Conservation (phyloP, 805 yeast genomes). For the Kuraishia ogatae region DNA sequence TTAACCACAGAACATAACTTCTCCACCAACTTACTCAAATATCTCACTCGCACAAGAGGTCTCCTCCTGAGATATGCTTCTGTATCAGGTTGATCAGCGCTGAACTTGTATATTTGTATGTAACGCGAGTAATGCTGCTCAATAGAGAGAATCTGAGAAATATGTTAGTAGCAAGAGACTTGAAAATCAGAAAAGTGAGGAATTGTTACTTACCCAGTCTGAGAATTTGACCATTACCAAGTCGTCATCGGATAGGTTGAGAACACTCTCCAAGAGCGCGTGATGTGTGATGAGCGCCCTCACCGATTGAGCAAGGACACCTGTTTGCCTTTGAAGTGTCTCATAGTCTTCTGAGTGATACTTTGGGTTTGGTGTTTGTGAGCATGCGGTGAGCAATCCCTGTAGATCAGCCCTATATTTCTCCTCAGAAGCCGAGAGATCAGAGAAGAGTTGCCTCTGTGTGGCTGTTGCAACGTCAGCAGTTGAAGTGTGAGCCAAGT, state of each 20-base stretch:
- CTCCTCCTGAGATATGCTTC: constrained; percentile 20
- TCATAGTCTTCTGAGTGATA: constrained; percentile 20
- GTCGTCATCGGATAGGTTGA: constrained; percentile 9
- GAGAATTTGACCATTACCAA: constrained; percentile 9
- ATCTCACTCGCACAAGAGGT: constrained; percentile 22
- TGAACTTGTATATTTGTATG: constrained; percentile 13
- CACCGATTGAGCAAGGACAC: constrained; percentile 10
- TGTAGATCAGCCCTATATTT: neutral
- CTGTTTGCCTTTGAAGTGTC: constrained; percentile 10
- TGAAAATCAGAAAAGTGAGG: neutral
- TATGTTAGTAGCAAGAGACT: constrained; percentile 1
- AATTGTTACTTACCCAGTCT: constrained; percentile 13
- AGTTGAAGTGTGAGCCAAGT: neutral
- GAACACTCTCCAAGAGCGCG: constrained; percentile 7
- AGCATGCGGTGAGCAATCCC: constrained; percentile 7
- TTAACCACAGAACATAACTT: constrained; percentile 12
- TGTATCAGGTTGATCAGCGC: constrained; percentile 13
- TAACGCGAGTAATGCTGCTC: constrained; percentile 14
- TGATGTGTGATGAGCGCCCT: constrained; percentile 11
- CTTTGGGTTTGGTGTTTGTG: constrained; percentile 16
- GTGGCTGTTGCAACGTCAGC: neutral
- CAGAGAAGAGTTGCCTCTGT: neutral
- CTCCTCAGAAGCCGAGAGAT: neutral
- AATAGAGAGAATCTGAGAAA: constrained; percentile 2
- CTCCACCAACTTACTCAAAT: constrained; percentile 14